Base-by-base conservation (phyloP, 176 grass and related monocot species). In the Cymbopogon citratus region DNA sequence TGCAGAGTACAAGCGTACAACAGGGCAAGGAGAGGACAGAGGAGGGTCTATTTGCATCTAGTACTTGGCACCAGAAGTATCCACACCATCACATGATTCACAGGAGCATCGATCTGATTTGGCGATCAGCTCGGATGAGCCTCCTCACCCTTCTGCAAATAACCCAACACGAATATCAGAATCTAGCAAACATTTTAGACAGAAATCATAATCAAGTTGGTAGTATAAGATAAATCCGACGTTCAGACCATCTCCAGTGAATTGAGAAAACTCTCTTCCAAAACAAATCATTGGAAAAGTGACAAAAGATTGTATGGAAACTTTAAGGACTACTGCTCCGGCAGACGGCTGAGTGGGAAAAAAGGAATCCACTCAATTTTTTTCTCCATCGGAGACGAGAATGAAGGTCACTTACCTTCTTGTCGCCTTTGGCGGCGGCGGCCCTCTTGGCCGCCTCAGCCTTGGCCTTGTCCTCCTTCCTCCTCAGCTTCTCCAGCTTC, bases 401-500 rank as follows among this genome's bases (percentile, higher is more conserved):
- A 33, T 33, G 31, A 33, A 33, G 31, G 12, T 27, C 7, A 7
- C 11, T 27, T 56, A 64, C 80, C 84, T 84, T 85, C 60, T 80
- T 81, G 60, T 80, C 86, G 2, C 48, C 84, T 73, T 85, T 85
- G 16, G 54, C 74, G 2, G 9, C 74, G 36, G 15, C 63, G 12
- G 71, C 76, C 25, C 61, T 88, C 87, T 90, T 86, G 5, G 78
- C 89, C 0, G 76, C 85, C 25, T 97, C 92, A n/a, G 85, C 89
- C 71, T 87, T 94, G 46, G 87, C 89, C 65, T 89, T 88, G 74
- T 92, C 92, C 63, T 49, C 51, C 72, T 89, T 86, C 82, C 85
- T 88, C 86, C 78, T 87, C 87, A 92, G n/a, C 57, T 94, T 97
- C 40, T 94, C 92, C 81, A 89, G 66, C 83, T 85, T 90, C 85